Evolutionary conservation across 2,329 filamentous ascomycete species (phyloP).

Genomic region (Chaetoscypha palmicola): DNA sequence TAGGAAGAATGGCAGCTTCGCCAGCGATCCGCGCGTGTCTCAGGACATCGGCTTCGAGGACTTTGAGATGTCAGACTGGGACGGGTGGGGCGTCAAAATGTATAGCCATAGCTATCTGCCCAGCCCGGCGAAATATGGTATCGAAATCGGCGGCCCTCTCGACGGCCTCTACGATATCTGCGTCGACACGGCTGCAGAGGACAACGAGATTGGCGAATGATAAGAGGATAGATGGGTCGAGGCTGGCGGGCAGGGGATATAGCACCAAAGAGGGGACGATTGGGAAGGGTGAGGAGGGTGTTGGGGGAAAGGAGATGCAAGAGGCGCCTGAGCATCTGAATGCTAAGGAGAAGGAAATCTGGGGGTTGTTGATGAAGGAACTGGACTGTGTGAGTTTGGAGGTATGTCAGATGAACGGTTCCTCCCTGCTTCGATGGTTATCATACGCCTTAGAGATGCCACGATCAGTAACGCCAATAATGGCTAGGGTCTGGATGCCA

Average conservation of each 20-base stretch:
- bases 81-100: neutral
- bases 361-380: conserved; percentile 36
- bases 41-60: too few relatives aligned
- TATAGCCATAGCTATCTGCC: neutral
- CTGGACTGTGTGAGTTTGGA: conserved; percentile 29
- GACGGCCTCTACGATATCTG: neutral
- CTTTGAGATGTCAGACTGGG: too few relatives aligned
- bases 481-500: too few relatives aligned
- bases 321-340: conserved; percentile 44
- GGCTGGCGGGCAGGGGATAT: conserved; percentile 6
- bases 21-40: too few relatives aligned
- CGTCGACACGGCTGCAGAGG: neutral
- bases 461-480: too few relatives aligned
- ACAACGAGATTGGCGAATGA: neutral
- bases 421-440: too few relatives aligned
- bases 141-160: neutral
- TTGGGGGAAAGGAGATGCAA: conserved; percentile 1
- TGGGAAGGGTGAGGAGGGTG: conserved; percentile 9
- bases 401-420: too few relatives aligned
- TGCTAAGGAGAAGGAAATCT: conserved; percentile 52
- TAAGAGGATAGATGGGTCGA: neutral
- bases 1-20: too few relatives aligned
- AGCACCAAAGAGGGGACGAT: conserved; percentile 14
- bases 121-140: neutral
- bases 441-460: too few relatives aligned